Evolutionary conservation across 192 early-diverging fungal genomes (phyloP).

Genomic region (Rhizoclosmatium sp.): DNA sequence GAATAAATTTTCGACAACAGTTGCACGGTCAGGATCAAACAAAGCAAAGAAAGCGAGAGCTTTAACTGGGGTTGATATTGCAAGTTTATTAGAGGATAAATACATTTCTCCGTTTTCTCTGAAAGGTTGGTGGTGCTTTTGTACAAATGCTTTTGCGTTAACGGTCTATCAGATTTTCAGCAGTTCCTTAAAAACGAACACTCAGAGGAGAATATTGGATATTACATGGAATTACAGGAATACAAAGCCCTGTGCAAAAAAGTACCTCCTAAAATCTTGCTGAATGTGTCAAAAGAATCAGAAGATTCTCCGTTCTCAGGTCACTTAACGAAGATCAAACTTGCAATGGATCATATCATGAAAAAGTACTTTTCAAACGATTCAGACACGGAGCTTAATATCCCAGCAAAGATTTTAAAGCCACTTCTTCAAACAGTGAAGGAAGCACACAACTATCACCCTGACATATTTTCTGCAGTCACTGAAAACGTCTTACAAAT

Average conservation of each 20-base stretch:
- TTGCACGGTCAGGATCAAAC: not conserved
- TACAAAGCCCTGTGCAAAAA: slow-evolving; percentile 24
- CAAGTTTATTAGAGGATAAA: not conserved
- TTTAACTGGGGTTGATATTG: not conserved
- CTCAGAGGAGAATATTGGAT: slow-evolving; percentile 22
- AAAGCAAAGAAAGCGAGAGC: not conserved
- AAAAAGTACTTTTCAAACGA: slow-evolving; percentile 7
- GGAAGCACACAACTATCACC: slow-evolving; percentile 29
- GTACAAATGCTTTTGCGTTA: not conserved
- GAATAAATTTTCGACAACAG: not conserved
- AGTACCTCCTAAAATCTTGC: not conserved
- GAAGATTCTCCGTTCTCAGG: not conserved
- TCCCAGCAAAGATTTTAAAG: slow-evolving; percentile 30
- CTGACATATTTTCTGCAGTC: slow-evolving; percentile 36
- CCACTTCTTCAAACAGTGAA: slow-evolving; percentile 5
- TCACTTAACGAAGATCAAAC: not conserved
- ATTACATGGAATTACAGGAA: slow-evolving; percentile 5
- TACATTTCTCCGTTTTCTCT: slow-evolving; percentile 1
- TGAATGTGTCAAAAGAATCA: not conserved
- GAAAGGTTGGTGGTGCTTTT: not conserved
- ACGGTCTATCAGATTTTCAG: not conserved
- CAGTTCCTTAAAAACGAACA: slow-evolving; percentile 11
- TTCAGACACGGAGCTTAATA: slow-evolving; percentile 37
- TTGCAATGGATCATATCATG: not conserved
- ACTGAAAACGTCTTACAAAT: slow-evolving; percentile 33